Conservation (phyloP, 345 rosid genomes). For the Jatropha curcas region DNA sequence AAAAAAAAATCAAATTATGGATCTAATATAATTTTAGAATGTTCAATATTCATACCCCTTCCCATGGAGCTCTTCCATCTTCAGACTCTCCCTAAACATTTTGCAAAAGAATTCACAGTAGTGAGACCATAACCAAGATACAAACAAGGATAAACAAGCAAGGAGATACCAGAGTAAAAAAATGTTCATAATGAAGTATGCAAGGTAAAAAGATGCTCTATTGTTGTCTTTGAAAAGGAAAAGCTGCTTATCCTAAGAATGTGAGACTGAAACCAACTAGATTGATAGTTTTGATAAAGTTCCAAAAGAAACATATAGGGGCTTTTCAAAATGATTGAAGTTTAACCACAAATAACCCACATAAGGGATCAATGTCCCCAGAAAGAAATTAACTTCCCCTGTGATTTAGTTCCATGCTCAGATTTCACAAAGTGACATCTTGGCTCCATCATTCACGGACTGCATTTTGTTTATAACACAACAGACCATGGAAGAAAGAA, state of each 20-base stretch:
- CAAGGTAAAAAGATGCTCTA: neutral
- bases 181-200: neutral
- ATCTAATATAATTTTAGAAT: neutral
- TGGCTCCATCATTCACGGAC: neutral
- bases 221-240: neutral
- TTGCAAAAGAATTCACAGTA: neutral
- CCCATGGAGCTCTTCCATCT: slow-evolving; percentile 77
- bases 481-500: neutral
- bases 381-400: neutral
- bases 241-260: neutral
- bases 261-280: neutral
- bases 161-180: too few relatives aligned
- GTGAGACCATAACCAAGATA: slow-evolving; percentile 15
- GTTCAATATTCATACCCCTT: slow-evolving; percentile 63
- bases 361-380: neutral
- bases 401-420: neutral
- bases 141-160: neutral
- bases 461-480: neutral
- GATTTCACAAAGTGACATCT: neutral
- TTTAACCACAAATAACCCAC: neutral
- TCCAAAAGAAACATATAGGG: neutral
- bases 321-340: neutral
- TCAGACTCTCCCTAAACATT: slow-evolving; percentile 63
- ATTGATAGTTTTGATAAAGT: neutral
- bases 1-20: too few relatives aligned